Conservation (phyloP, 371 early-diverging fungal genomes). For the Mortierella sp. region DNA sequence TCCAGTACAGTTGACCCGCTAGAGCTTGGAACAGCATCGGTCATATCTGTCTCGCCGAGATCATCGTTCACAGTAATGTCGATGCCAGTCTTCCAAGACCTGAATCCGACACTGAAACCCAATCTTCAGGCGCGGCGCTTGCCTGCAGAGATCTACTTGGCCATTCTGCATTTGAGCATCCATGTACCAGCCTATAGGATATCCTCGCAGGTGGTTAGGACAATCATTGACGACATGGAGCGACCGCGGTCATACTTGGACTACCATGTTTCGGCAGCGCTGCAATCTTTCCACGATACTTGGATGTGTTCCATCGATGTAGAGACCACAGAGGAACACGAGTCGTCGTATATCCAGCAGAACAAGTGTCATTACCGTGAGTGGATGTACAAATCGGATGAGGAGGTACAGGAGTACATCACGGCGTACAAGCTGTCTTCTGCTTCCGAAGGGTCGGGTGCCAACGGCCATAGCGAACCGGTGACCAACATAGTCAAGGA, state of each 20-base stretch:
- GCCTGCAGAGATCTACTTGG: slow-evolving; percentile 33
- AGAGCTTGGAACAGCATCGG: slow-evolving; percentile 10
- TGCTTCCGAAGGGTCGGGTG: background rate
- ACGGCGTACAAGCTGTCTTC: background rate
- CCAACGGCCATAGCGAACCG: too few relatives aligned
- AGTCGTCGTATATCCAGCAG: background rate
- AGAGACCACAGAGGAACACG: background rate
- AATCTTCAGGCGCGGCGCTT: slow-evolving; percentile 33
- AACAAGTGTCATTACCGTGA: slow-evolving; percentile 17
- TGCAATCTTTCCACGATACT: slow-evolving; percentile 42
- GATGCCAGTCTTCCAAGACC: slow-evolving; percentile 33
- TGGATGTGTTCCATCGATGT: slow-evolving; percentile 24
- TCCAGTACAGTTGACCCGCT: slow-evolving; percentile 4
- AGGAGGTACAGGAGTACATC: slow-evolving; percentile 17
- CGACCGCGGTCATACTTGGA: slow-evolving; percentile 16
- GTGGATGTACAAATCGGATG: slow-evolving; percentile 45
- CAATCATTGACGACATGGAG: slow-evolving; percentile 38
- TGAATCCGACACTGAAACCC: slow-evolving; percentile 30
- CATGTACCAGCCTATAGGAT: slow-evolving; percentile 32
- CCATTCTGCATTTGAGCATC: slow-evolving; percentile 36
- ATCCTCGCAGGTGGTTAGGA: slow-evolving; percentile 42
- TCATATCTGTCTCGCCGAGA: slow-evolving; percentile 27
- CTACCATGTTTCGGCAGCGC: slow-evolving; percentile 31
- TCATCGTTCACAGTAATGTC: slow-evolving; percentile 19
- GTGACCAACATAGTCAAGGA: background rate